phyloP scores from a whole-genome alignment of 2,329 filamentous ascomycete species.

The Pseudogymnoascus sp. region DNA sequence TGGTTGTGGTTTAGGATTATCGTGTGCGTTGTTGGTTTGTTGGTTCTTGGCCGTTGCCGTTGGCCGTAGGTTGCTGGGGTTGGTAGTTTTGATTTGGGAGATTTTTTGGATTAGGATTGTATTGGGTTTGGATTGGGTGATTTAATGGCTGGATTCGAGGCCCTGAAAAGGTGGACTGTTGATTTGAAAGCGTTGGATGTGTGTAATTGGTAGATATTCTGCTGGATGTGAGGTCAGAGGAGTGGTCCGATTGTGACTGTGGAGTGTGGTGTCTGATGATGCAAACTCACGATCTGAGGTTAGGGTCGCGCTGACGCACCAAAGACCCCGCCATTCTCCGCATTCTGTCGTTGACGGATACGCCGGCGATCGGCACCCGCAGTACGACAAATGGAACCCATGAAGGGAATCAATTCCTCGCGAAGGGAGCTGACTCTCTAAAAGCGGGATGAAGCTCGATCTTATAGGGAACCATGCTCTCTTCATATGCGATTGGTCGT shows the following conservation, averaged over 20 bases:
- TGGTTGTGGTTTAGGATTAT: not conserved
- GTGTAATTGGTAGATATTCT: not conserved
- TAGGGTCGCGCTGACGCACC: not conserved
- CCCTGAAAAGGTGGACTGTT: not conserved
- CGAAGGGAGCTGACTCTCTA: not conserved
- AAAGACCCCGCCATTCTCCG: slow-evolving; percentile 1
- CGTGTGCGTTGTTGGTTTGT: not conserved
- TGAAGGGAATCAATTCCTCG: not conserved
- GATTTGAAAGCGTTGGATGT: not conserved
- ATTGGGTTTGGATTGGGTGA: too few species aligned
- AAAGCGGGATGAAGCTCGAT: not conserved
- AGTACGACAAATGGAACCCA: not conserved
- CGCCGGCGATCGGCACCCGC: not conserved
- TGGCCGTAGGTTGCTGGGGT: not conserved
- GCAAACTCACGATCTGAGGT: not conserved
- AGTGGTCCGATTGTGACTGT: not conserved
- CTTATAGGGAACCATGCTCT: not conserved
- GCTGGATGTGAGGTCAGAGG: not conserved
- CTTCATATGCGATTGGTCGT: not conserved
- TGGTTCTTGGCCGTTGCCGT: not conserved
- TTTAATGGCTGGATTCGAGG: not conserved
- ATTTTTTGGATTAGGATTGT: not conserved
- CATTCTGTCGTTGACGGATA: slow-evolving; percentile 2
- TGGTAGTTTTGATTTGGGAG: not conserved
- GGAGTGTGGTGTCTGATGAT: not conserved